Evolutionary conservation across 805 yeast genomes (phyloP), one percentile per base, ranked within the genome.

Genomic region (Yamadazyma philogaea): DNA sequence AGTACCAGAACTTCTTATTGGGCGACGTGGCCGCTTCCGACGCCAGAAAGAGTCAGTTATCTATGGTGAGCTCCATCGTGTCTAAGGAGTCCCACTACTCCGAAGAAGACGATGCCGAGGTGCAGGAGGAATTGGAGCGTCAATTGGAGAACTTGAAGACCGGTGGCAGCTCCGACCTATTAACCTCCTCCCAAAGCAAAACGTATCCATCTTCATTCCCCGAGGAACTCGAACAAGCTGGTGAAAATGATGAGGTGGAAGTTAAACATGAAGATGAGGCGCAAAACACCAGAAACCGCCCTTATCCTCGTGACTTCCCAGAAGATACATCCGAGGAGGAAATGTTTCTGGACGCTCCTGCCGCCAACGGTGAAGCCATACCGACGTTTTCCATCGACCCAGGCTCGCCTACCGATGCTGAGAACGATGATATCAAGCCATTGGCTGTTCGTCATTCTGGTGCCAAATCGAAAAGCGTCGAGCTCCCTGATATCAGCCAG

Each of bases 1-100:
- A 66, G 30, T 61, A 60, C 40, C 60, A 64, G 24, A 42, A 50
- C 6, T 64, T 60, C 38, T 55, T 64, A 36, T 46, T 46, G 30
- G 46, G 44, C 2, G 22, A 45, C 17, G 11, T 33, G n/a, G n/a
- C 17, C 10, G 7, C 19, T n/a, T 26, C 31, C 2, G 35, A 44
- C 10, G 35, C 35, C 19, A 55, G 71, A 43, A 46, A 57, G 34
- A 64, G 71, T 41, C 71, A 63, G 34, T 44, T 66, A 19, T 68
- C 74, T 8, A 70, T 66, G 57, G 66, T 68, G 10, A 67, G 73
- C 43, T 68, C 74, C 0, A 65, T 70, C 37, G 58, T 70, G 22
- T 66, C 72, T 6, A 68, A 65, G 45, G 68, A 57, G 15, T 57
- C 59, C 6, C 46, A 46, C 32, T 53, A 56, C 34, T 55, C 59